phyloP scores from a whole-genome alignment of 2,329 filamentous ascomycete species.

The Cryphonectria nitschkei region DNA sequence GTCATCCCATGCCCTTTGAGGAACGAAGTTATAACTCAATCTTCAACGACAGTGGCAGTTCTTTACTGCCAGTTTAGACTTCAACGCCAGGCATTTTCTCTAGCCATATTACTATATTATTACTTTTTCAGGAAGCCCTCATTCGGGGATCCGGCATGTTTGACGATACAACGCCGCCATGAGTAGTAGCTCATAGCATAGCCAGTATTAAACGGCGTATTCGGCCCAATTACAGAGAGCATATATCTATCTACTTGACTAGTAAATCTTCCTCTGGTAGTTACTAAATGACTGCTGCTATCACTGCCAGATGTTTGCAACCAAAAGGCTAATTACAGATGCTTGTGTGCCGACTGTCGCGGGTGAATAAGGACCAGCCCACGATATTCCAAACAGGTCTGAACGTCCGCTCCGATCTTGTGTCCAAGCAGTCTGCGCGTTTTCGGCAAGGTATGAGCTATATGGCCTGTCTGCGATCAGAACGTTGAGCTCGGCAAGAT shows the following conservation, averaged over 20 bases:
- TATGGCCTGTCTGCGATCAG: conserved; percentile 31
- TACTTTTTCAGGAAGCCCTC: too few relatives aligned
- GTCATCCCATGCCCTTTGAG: neutral
- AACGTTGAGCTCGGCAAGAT: conserved; percentile 60
- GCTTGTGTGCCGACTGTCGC: conserved; percentile 26
- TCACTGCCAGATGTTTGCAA: conserved; percentile 24
- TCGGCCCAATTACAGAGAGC: neutral
- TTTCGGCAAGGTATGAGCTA: conserved; percentile 30
- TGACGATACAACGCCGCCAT: too few relatives aligned
- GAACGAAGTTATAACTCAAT: neutral
- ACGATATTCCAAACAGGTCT: conserved; percentile 33
- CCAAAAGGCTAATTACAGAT: conserved; percentile 26
- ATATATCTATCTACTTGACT: too few relatives aligned
- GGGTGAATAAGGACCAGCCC: conserved; percentile 32
- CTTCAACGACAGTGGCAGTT: neutral
- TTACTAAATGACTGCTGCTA: neutral
- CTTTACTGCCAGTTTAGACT: neutral
- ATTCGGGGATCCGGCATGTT: too few relatives aligned
- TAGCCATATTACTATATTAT: neutral
- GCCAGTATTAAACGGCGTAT: neutral
- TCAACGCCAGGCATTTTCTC: neutral
- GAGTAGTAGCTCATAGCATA: neutral
- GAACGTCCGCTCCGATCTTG: conserved; percentile 21
- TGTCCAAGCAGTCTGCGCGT: conserved; percentile 32
- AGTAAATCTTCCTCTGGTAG: too few relatives aligned